phyloP scores from a whole-genome alignment of 805 yeast genomes.

The Myxozyma mucilagina region DNA sequence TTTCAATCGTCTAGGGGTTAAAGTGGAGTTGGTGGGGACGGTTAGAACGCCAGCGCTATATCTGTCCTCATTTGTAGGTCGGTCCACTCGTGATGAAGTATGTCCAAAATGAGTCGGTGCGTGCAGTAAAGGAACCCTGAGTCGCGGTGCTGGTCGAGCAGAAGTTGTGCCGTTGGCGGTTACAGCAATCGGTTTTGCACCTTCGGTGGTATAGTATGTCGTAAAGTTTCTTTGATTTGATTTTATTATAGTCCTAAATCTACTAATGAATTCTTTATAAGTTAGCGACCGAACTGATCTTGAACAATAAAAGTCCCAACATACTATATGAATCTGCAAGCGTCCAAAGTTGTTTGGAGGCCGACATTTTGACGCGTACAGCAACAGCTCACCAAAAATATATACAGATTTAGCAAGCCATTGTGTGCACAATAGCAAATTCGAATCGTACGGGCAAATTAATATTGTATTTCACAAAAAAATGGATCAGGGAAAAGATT shows the following conservation, averaged over 20 bases:
- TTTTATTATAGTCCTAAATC: not conserved
- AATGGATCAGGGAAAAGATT: no score
- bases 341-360: conserved; percentile 10
- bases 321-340: conserved; percentile 15
- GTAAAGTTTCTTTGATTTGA: not conserved
- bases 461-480: no score
- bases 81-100: conserved; percentile 68
- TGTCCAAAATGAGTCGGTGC: conserved; percentile 82
- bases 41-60: conserved; percentile 64
- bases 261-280: conserved; percentile 1
- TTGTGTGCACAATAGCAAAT: not conserved
- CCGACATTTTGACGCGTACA: not conserved
- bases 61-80: conserved; percentile 79
- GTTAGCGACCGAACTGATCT: not conserved
- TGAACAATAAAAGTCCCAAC: not conserved
- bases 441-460: no score
- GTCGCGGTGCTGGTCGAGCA: conserved; percentile 11
- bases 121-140: conserved; percentile 56
- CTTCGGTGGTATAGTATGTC: conserved; percentile 12
- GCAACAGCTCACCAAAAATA: not conserved
- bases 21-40: conserved; percentile 43
- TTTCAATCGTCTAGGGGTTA: conserved; percentile 33
- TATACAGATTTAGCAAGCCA: not conserved
- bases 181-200: not conserved
- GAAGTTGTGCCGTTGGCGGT: not conserved